Percentiles rank a stretch among this genome's conserved stretches.
phyloP scores from a whole-genome alignment of 768 basidiomycete species.

The Trametes punicea region DNA sequence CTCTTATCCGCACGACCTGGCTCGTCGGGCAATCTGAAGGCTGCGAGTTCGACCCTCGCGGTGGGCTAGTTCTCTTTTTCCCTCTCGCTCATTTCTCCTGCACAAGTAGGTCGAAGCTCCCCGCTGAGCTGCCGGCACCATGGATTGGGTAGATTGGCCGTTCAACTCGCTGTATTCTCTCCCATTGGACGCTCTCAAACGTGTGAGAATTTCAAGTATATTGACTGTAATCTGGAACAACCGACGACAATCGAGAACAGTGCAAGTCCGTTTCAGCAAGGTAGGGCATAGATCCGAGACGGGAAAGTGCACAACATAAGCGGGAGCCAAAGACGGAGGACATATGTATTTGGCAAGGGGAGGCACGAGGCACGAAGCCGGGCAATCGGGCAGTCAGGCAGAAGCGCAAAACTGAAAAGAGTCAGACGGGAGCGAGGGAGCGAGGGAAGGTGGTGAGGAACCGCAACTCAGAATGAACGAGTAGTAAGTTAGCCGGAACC shows the following conservation, averaged over 20 bases:
- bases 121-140: too few species aligned
- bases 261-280: constrained; percentile 4
- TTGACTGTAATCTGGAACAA: neutral
- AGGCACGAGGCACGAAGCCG: neutral
- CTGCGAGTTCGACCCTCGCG: constrained; percentile 64
- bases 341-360: neutral
- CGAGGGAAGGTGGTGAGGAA: neutral
- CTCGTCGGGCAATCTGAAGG: constrained; percentile 50
- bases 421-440: neutral
- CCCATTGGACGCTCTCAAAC: too few species aligned
- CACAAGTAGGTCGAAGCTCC: neutral
- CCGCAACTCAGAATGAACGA: constrained; percentile 11
- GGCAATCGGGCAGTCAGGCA: neutral
- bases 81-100: neutral
- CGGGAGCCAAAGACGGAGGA: neutral
- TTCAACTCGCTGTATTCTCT: too few species aligned
- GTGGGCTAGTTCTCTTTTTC: constrained; percentile 41
- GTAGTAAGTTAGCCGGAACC: constrained; percentile 13
- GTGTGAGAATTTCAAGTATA: neutral
- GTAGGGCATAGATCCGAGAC: constrained; percentile 14
- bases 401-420: neutral
- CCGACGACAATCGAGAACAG: neutral
- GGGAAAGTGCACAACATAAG: constrained; percentile 15
- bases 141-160: too few species aligned
- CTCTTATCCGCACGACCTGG: constrained; percentile 38